Percentiles rank a stretch among this genome's conserved stretches.
phyloP scores from a whole-genome alignment of 129 eudicot genomes.

The Pulicaria dysenterica region DNA sequence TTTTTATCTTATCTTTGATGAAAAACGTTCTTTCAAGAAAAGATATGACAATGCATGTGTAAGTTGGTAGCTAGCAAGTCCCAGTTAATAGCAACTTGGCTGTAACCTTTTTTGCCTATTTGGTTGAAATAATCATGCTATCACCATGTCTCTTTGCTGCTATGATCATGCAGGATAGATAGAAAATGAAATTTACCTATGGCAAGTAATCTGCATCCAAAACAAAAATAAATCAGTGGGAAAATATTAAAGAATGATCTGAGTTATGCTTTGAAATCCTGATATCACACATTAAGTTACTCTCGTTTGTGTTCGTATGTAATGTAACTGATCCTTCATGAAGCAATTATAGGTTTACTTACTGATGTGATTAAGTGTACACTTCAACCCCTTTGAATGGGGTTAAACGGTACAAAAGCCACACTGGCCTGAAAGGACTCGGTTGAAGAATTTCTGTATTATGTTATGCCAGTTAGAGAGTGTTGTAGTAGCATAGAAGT shows the following conservation, averaged over 20 bases:
- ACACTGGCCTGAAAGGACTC: not conserved
- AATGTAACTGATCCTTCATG: not conserved
- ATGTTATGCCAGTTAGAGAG: not conserved
- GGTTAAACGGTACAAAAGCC: not conserved
- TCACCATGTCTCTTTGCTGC: not conserved
- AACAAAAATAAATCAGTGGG: not conserved
- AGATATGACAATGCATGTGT: not conserved
- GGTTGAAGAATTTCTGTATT: not conserved
- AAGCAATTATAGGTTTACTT: conserved; percentile 4
- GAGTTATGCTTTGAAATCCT: conserved; percentile 11
- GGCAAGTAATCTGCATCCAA: not conserved
- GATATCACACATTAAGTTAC: not conserved
- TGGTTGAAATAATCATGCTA: not conserved
- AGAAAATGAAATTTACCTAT: not conserved
- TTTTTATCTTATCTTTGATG: not conserved
- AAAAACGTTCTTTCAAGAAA: conserved; percentile 14
- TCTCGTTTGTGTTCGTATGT: not conserved
- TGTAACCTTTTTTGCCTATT: not conserved
- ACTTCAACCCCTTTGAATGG: not conserved
- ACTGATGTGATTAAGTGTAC: not conserved
- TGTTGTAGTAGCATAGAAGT: not conserved
- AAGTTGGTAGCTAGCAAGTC: not conserved
- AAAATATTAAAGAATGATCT: not conserved
- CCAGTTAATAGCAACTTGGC: not conserved
- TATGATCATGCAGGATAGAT: not conserved